Evolutionary conservation across 2,329 filamentous ascomycete genomes (phyloP).

Genomic region (Claviceps sorghi): DNA sequence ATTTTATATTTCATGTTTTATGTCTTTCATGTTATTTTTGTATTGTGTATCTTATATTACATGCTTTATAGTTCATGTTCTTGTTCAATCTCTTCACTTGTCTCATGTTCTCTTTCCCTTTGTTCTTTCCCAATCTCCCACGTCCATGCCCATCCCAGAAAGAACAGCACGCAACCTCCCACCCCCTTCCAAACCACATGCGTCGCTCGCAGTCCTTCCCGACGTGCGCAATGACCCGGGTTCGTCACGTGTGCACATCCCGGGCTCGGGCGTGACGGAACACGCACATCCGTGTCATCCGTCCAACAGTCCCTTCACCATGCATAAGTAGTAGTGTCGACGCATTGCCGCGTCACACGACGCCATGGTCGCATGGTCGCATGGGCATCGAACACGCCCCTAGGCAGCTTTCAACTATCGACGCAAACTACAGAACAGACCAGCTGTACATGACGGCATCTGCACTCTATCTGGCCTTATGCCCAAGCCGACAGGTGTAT

Average conservation of each 20-base stretch:
- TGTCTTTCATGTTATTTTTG: no score
- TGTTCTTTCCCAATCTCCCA: neutral
- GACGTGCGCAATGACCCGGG: neutral
- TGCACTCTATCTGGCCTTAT: neutral
- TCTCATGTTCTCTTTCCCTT: neutral
- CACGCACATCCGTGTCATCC: neutral
- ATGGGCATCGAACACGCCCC: no score
- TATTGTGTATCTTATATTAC: no score
- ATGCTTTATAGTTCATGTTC: no score
- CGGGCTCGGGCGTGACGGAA: no score
- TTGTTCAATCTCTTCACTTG: no score
- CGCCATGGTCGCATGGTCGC: neutral
- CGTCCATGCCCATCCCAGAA: no score
- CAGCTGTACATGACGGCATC: neutral
- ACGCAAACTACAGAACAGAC: neutral
- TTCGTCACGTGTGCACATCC: neutral
- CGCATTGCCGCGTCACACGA: neutral
- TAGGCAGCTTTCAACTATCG: neutral
- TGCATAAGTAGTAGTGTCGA: no score
- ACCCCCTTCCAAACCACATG: no score
- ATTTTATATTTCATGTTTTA: no score
- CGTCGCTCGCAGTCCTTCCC: no score
- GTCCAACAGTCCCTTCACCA: neutral
- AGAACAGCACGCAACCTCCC: neutral
- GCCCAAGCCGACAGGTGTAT: neutral